Conservation (phyloP, 208 protist species). For the Leishmania arabica region DNA sequence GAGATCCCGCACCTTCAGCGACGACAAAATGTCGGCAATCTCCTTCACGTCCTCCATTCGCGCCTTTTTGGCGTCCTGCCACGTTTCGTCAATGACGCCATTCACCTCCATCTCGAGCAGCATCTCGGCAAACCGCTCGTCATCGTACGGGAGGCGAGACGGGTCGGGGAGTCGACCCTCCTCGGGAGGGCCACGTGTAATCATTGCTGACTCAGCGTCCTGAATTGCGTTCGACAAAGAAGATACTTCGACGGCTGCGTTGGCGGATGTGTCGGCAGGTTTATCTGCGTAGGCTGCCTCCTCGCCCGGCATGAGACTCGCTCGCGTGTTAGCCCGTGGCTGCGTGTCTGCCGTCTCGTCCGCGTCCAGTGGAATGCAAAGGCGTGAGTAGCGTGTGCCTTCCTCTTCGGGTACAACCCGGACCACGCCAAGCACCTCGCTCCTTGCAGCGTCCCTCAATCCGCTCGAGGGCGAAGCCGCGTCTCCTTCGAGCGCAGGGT, state of each 20-base stretch:
- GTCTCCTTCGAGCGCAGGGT: neutral
- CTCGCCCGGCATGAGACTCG: constrained; percentile 25
- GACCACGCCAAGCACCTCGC: constrained; percentile 47
- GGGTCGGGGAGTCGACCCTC: constrained; percentile 20
- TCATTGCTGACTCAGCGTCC: neutral
- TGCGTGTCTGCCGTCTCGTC: constrained; percentile 6
- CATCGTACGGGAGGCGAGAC: constrained; percentile 76
- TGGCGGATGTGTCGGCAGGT: neutral
- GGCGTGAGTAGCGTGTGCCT: constrained; percentile 51
- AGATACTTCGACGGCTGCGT: neutral
- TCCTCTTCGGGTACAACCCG: constrained; percentile 32
- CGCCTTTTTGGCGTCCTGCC: constrained; percentile 77
- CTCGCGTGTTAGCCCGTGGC: constrained; percentile 47
- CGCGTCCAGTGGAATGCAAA: constrained; percentile 49
- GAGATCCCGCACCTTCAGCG: constrained; percentile 83
- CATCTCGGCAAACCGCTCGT: constrained; percentile 83
- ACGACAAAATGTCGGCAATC: constrained; percentile 60
- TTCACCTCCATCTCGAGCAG: constrained; percentile 92
- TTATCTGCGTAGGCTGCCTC: constrained; percentile 27
- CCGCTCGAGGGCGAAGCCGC: neutral
- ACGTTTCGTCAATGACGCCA: constrained; percentile 83
- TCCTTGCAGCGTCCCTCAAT: neutral
- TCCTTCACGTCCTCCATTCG: constrained; percentile 85
- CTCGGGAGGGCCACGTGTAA: too few species aligned
- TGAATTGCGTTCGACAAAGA: neutral